Evolutionary conservation across 148 eudicot species (phyloP), one percentile per base, ranked within the genome.

Genomic region (Beta vulgaris): DNA sequence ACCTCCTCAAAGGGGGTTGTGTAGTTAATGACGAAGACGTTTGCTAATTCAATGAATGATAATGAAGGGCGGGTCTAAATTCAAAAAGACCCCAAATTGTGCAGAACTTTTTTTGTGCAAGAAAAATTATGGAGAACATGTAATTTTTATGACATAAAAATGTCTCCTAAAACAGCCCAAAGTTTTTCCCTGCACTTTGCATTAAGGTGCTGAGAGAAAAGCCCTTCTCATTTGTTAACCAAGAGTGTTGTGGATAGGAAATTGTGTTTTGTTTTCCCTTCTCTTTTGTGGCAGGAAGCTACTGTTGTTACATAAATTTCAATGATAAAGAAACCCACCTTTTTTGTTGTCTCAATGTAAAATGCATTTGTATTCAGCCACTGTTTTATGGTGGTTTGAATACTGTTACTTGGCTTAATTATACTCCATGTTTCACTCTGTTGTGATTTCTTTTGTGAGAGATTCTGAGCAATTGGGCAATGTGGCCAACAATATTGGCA

Each of bases 131-230:
- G 70, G 83, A 75, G 79, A 66, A 75, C 72, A 63, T 40, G 55
- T 70, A n/a, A 42, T 58, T 76, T 43, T 70, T 74, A 69, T 71
- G 79, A 65, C 75, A 73, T 61, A 63, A 32, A 79, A 79, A 49
- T 23, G 71, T 75, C 67, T 63, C 74, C 67, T 69, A 61, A 76
- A 61, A 53, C 55, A 53, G 68, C 37, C 65, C 51, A 46, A 75
- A 74, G 60, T 69, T 62, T 70, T 73, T 32, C 48, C 61, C 68
- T 64, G 67, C 51, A 69, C 75, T 37, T 42, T 43, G 51, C 44
- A 51, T 79, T 42, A 71, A 29, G 81, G 61, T 69, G 69, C 23
- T 79, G 78, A 71, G 82, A 80, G 75, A 76, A 75, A n/a, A 42
- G 58, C 59, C 29, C 78, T 58, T 42, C 72, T 49, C 36, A 55